phyloP scores from a whole-genome alignment of 2,329 filamentous ascomycete genomes.

The Fusarium zealandicum region DNA sequence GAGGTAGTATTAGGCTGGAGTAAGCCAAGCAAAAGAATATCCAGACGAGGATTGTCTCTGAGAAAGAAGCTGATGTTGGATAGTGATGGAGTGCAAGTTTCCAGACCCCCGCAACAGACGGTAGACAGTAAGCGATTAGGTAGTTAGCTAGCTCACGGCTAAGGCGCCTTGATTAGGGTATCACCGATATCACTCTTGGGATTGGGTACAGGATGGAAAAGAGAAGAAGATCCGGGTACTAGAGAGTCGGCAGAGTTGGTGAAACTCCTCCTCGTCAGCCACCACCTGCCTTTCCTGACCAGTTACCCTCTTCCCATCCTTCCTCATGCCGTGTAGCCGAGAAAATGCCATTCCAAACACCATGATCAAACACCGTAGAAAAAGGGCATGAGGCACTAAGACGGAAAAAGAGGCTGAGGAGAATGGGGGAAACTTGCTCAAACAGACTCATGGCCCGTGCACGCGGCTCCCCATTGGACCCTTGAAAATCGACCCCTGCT shows the following conservation, averaged over 20 bases:
- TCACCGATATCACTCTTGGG: not conserved
- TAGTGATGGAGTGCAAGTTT: constrained; percentile 3
- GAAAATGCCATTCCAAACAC: not conserved
- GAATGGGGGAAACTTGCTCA: constrained; percentile 48
- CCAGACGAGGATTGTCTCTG: not conserved
- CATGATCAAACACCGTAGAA: too few species aligned
- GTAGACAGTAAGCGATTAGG: not conserved
- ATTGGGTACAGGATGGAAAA: not conserved
- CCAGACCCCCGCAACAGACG: constrained; percentile 4
- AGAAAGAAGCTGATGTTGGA: constrained; percentile 8
- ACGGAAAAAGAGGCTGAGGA: constrained; percentile 8
- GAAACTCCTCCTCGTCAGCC: not conserved
- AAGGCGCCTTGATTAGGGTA: constrained; percentile 3
- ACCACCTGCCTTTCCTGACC: not conserved
- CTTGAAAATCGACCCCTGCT: constrained; percentile 26
- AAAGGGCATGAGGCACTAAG: constrained; percentile 17
- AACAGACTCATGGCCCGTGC: constrained; percentile 46
- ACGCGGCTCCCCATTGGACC: constrained; percentile 27
- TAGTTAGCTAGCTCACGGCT: too few species aligned
- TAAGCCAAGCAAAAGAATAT: not conserved
- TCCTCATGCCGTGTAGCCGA: constrained; percentile 28
- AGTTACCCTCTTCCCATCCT: not conserved
- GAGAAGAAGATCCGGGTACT: not conserved
- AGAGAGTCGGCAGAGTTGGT: not conserved
- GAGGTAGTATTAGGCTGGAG: not conserved